These are phyloP conservation scores for Capsicum chinense DNA, from an alignment of 257 asterid species.

Conservation along the genomic window DNA sequence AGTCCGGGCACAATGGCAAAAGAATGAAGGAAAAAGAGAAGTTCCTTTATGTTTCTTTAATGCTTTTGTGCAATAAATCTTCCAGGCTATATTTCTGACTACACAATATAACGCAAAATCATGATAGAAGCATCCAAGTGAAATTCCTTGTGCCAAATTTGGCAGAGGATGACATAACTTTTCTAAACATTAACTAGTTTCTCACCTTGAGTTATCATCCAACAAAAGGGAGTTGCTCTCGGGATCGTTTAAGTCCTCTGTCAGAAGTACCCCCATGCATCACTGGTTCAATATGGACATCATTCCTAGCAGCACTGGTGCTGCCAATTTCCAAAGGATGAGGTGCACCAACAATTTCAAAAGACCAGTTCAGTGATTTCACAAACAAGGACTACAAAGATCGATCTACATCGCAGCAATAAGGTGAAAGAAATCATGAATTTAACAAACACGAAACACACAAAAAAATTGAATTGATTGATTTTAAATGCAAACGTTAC, in stretches of 20 bases:
- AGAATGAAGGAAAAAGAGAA: neutral
- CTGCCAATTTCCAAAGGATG: no score
- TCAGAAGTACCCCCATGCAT: conserved; percentile 85
- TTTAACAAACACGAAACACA: neutral
- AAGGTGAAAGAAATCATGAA: neutral
- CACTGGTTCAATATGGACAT: no score
- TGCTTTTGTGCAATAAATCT: neutral
- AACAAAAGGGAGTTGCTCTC: conserved; percentile 73
- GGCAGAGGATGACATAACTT: conserved; percentile 1
- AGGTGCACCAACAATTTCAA: no score
- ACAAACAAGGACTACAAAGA: neutral
- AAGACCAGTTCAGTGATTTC: no score
- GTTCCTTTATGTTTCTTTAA: neutral
- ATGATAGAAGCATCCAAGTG: neutral
- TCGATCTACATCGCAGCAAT: neutral
- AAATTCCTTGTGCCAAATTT: neutral
- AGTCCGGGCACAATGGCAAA: neutral
- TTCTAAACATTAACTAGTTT: neutral
- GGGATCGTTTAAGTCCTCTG: conserved; percentile 79
- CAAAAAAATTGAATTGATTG: no score
- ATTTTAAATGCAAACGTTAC: neutral
- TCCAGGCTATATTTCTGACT: neutral
- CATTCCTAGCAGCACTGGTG: no score
- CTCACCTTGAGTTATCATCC: conserved; percentile 91
- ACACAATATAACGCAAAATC: neutral